Evolutionary conservation across 2,329 filamentous ascomycete species (phyloP).

Genomic region (Ophiostoma australiae): DNA sequence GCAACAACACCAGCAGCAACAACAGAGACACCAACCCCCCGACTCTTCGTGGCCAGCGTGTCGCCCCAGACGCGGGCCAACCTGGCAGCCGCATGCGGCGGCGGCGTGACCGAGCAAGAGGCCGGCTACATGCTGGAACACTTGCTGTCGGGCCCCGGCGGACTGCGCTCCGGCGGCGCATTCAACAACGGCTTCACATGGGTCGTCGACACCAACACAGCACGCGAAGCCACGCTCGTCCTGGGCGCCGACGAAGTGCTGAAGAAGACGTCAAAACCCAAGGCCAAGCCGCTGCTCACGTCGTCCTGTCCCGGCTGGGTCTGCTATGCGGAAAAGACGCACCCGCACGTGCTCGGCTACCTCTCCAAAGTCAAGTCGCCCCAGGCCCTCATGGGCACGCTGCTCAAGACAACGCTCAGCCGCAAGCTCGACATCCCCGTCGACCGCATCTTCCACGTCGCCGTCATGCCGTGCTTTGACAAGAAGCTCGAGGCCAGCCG

Average conservation of each 20-base stretch:
- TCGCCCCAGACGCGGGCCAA: conserved; percentile 88
- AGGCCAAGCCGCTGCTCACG: conserved; percentile 59
- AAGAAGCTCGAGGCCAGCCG: conserved; percentile 97
- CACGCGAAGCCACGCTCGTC: conserved; percentile 78
- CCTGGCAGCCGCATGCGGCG: conserved; percentile 75
- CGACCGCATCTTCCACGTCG: conserved; percentile 84
- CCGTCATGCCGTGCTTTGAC: conserved; percentile 98
- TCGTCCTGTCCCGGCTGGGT: conserved; percentile 97
- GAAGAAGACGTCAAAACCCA: conserved; percentile 26
- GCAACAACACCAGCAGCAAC: not conserved
- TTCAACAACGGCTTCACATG: conserved; percentile 76
- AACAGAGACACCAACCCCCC: conserved; percentile 38
- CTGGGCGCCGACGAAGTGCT: conserved; percentile 69
- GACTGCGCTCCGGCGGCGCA: conserved; percentile 64
- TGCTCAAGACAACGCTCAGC: conserved; percentile 82
- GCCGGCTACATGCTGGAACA: conserved; percentile 80
- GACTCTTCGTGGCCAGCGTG: conserved; percentile 80
- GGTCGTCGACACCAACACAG: conserved; percentile 83
- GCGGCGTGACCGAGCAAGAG: conserved; percentile 63
- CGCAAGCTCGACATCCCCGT: conserved; percentile 66
- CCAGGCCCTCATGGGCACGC: conserved; percentile 83
- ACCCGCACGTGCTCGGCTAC: conserved; percentile 87
- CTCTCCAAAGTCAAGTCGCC: conserved; percentile 89
- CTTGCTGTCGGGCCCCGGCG: conserved; percentile 65
- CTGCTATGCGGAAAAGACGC: conserved; percentile 97